Evolutionary conservation across 2,329 filamentous ascomycete species (phyloP), one percentile per base, ranked within the genome.

Genomic region (Phialophora chinensis): DNA sequence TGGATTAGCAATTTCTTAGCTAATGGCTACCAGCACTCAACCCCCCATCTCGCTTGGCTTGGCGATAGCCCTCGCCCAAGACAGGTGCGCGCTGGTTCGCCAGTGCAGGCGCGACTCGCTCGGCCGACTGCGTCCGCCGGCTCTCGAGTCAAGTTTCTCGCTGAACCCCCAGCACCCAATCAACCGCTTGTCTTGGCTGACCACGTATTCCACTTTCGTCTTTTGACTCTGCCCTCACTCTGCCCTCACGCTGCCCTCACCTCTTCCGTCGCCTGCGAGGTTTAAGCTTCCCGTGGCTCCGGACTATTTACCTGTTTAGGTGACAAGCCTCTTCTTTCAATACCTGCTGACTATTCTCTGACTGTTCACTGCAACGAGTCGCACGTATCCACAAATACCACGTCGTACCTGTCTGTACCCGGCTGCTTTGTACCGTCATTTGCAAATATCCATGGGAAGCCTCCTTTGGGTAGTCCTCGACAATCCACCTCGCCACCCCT

Each of bases 1-100:
- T 44, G 55, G 68, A 69, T 69, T 69, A 69, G 68, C 59, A 69
- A 69, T 69, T 67, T 60, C 68, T 69, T 69, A 69, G 65, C 61
- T 69, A 69, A 69, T 61, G 29, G 60, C 29, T n/a, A 23, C 38
- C 8, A 42, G 29, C 6, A 31, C 29, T 31, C 23, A 42, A 20
- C 47, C 2, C 20, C 11, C 20, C 35, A 10, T 6, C 14, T 7
- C 17, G 38, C 33, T 3, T 35, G 38, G 38, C 38, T 44, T 44
- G 38, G 38, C 38, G 17, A 7, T 11, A 4, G 35, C 12, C 35
- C 12, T 14, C 4, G 12, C 29, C 29, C 29, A 29, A 29, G 29
- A 29, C 29, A 38, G 4, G 33, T 38, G 38, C 38, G n/a, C n/a
- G n/a, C n/a, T n/a, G n/a, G n/a, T n/a, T n/a, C n/a, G n/a, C n/a